These are phyloP conservation scores for Gracilaria gracilis DNA, from an alignment of 23 red algal species.

Conservation along the genomic window DNA sequence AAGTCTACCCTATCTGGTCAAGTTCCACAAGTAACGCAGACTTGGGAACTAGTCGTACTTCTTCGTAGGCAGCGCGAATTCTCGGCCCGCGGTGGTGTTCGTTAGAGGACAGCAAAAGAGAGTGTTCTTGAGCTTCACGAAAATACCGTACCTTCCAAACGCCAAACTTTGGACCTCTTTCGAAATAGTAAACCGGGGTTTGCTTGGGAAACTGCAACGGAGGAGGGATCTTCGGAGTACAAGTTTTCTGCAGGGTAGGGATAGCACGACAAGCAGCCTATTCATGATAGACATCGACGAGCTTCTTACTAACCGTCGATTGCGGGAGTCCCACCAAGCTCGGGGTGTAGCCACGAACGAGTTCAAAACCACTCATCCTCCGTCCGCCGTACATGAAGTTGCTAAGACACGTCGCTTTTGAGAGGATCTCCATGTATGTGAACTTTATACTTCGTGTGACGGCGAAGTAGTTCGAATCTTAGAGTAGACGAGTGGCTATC, in stretches of 20 bases:
- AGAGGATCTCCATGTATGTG: constrained; percentile 5
- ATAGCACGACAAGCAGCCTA: too few relatives aligned
- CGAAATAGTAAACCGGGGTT: too few relatives aligned
- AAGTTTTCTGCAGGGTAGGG: too few relatives aligned
- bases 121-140: too few relatives aligned
- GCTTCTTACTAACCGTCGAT: background rate
- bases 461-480: too few relatives aligned
- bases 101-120: too few relatives aligned
- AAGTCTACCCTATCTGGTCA: background rate
- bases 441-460: too few relatives aligned
- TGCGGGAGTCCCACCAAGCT: constrained; percentile 36
- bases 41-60: constrained; percentile 31
- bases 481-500: too few relatives aligned
- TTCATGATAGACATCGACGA: constrained; percentile 5
- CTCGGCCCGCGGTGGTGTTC: background rate
- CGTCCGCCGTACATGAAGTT: constrained; percentile 38
- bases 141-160: too few relatives aligned
- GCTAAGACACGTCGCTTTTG: constrained; percentile 23
- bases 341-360: constrained; percentile 39
- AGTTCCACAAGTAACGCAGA: constrained; percentile 16
- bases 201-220: too few relatives aligned
- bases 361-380: constrained; percentile 40
- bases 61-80: constrained; percentile 47
- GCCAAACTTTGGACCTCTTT: too few relatives aligned
- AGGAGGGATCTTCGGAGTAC: too few relatives aligned